These are phyloP conservation scores for Pythium myriotylum DNA, from an alignment of 352 stramenopile genomes.

Conservation along the genomic window DNA sequence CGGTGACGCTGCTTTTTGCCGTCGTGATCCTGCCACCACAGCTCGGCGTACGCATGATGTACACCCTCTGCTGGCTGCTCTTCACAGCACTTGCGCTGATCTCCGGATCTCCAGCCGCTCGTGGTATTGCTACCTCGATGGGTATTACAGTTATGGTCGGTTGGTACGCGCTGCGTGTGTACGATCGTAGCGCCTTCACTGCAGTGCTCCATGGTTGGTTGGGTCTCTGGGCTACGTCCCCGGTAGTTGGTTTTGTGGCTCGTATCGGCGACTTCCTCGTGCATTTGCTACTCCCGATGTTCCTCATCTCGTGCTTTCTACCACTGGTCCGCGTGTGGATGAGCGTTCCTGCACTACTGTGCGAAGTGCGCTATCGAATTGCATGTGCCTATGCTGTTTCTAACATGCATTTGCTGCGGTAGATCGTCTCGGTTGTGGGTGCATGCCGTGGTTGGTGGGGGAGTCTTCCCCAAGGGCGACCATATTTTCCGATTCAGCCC, in stretches of 20 bases:
- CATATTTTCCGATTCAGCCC: slow-evolving; percentile 80
- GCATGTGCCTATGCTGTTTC: too few species aligned
- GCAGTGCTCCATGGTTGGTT: slow-evolving; percentile 75
- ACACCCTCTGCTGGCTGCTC: slow-evolving; percentile 76
- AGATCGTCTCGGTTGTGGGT: slow-evolving; percentile 81
- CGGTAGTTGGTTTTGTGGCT: slow-evolving; percentile 55
- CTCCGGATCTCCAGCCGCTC: slow-evolving; percentile 53
- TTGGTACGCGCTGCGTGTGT: slow-evolving; percentile 83
- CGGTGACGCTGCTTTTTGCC: slow-evolving; percentile 57
- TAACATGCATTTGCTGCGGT: background rate
- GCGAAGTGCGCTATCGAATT: slow-evolving; percentile 1
- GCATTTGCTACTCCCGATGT: slow-evolving; percentile 71
- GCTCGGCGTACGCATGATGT: slow-evolving; percentile 70
- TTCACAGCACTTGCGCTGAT: slow-evolving; percentile 64
- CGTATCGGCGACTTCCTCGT: slow-evolving; percentile 66
- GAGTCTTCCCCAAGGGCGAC: slow-evolving; percentile 73
- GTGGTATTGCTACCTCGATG: slow-evolving; percentile 79
- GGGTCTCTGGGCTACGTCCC: slow-evolving; percentile 73
- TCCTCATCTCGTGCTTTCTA: slow-evolving; percentile 76
- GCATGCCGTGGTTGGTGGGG: slow-evolving; percentile 68
- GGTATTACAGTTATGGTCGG: slow-evolving; percentile 86
- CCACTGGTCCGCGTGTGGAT: slow-evolving; percentile 82
- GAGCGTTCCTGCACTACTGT: slow-evolving; percentile 75
- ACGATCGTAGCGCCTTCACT: slow-evolving; percentile 78
- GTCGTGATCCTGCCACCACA: slow-evolving; percentile 62